Evolutionary conservation across 768 basidiomycete genomes (phyloP).

Genomic region (Postia placenta): DNA sequence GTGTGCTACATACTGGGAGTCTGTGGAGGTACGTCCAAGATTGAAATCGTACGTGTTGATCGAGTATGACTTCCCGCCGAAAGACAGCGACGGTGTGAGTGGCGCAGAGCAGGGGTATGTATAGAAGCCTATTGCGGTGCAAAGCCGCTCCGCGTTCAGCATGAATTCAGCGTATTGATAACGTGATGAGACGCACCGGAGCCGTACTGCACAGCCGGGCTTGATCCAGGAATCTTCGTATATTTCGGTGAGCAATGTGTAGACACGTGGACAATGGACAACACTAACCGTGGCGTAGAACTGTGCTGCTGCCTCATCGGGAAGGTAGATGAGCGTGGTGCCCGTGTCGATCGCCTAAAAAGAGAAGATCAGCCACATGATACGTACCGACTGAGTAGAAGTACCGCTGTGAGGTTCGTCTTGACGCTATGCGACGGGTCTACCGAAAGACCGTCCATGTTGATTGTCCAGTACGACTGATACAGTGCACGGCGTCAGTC

Average conservation of each 20-base stretch:
- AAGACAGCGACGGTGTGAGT: slow-evolving; percentile 34
- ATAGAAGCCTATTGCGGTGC: slow-evolving; percentile 37
- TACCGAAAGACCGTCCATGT: slow-evolving; percentile 39
- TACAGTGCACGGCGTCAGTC: not conserved
- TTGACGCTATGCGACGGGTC: slow-evolving; percentile 15
- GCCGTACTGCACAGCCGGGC: slow-evolving; percentile 36
- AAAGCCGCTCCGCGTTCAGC: too few species aligned
- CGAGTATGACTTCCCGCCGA: slow-evolving; percentile 35
- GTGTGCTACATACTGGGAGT: slow-evolving; percentile 24
- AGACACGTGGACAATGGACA: not conserved
- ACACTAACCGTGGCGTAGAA: slow-evolving; percentile 41
- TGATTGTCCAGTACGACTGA: slow-evolving; percentile 58
- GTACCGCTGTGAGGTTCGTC: slow-evolving; percentile 32
- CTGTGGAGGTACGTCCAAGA: slow-evolving; percentile 35
- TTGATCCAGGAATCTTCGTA: slow-evolving; percentile 44
- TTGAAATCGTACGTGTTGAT: slow-evolving; percentile 50
- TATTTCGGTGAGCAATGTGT: not conserved
- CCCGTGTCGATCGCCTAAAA: slow-evolving; percentile 62
- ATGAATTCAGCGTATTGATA: too few species aligned
- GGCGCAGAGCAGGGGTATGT: slow-evolving; percentile 44
- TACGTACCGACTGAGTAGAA: slow-evolving; percentile 8
- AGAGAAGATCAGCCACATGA: not conserved
- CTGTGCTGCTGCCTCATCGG: slow-evolving; percentile 31
- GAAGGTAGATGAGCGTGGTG: slow-evolving; percentile 59
- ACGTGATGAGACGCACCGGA: slow-evolving; percentile 28